Evolutionary conservation across 2,329 filamentous ascomycete genomes (phyloP), one percentile per base, ranked within the genome.

Genomic region (Fusarium udum): DNA sequence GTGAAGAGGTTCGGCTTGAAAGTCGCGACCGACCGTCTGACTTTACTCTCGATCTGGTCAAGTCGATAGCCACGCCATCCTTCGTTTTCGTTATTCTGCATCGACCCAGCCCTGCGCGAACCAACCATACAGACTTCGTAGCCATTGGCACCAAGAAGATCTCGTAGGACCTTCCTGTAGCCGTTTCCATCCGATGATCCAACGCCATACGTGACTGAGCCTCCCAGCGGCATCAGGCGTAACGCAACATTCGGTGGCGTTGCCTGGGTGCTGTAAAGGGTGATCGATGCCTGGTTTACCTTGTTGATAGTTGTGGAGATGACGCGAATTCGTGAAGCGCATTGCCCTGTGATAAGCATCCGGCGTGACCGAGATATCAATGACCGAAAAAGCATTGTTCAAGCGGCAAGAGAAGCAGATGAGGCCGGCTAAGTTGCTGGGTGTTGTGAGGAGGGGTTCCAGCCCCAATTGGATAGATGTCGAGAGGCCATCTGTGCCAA

Each of bases 351-450:
- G 4, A 14, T 20, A 6, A 34, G 5, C 4, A 15, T 11, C n/a
- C 1, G n/a, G 16, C 8, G 9, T 7, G n/a, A 8, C 31, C 4
- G 16, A 24, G 8, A 34, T 24, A 20, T 6, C n/a, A 7, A 51
- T 34, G 12, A 3, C 9, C 12, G 48, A 4, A 14, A 14, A 11
- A 20, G 12, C 31, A 51, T 51, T 0, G 16, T 20, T 34, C 6
- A 51, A 7, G n/a, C 4, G 15, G 6, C 2, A 14, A 20, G 48
- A 13, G 6, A 20, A 34, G 16, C 8, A 14, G 8, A 34, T 9
- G 16, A 5, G 7, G 2, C 11, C 3, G 6, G 22, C 8, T 1
- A 32, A 18, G 7, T 34, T 10, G 6, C 6, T 10, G 6, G 11
- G 11, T 22, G 20, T 22, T 48, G 13, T 28, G 8, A 46, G 6